Conservation (phyloP, 1,139 yeast species). For the Yamadazyma siamensis region DNA sequence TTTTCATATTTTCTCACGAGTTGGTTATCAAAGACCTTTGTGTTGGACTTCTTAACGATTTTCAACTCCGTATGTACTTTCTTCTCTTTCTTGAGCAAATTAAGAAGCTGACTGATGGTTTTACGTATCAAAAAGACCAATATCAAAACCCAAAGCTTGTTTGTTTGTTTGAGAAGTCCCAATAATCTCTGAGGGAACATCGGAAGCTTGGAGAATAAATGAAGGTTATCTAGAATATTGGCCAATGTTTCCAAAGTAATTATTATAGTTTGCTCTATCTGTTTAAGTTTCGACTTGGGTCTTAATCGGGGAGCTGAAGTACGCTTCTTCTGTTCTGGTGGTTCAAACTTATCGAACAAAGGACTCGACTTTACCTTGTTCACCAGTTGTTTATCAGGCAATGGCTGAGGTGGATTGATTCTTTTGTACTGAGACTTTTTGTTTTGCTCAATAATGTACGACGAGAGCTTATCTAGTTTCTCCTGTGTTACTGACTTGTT, state of each 20-base stretch:
- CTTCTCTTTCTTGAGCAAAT: slow-evolving; percentile 36
- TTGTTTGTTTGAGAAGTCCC: slow-evolving; percentile 39
- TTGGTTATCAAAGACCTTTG: slow-evolving; percentile 23
- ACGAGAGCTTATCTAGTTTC: slow-evolving; percentile 25
- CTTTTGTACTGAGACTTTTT: slow-evolving; percentile 4
- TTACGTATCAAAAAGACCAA: slow-evolving; percentile 42
- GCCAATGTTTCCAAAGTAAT: slow-evolving; percentile 36
- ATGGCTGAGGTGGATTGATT: slow-evolving; percentile 12
- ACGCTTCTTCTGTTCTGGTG: slow-evolving; percentile 7
- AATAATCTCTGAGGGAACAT: slow-evolving; percentile 38
- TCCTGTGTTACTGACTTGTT: slow-evolving; percentile 32
- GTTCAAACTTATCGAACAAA: slow-evolving; percentile 21
- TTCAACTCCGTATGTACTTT: slow-evolving; percentile 38
- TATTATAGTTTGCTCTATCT: slow-evolving; percentile 29
- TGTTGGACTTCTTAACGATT: slow-evolving; percentile 25
- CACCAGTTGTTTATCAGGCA: slow-evolving; percentile 12
- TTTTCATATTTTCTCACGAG: slow-evolving; percentile 38
- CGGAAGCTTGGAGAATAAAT: slow-evolving; percentile 40
- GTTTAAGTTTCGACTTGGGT: slow-evolving; percentile 18
- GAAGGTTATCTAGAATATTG: slow-evolving; percentile 42
- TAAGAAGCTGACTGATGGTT: slow-evolving; percentile 41
- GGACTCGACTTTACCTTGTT: slow-evolving; percentile 16
- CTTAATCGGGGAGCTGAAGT: slow-evolving; percentile 10
- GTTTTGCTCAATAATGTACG: slow-evolving; percentile 17
- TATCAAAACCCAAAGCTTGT: slow-evolving; percentile 44